These are phyloP conservation scores for Chloranthus sessilifolius DNA, from an alignment of 164 flowering plant genomes.

Conservation along the genomic window DNA sequence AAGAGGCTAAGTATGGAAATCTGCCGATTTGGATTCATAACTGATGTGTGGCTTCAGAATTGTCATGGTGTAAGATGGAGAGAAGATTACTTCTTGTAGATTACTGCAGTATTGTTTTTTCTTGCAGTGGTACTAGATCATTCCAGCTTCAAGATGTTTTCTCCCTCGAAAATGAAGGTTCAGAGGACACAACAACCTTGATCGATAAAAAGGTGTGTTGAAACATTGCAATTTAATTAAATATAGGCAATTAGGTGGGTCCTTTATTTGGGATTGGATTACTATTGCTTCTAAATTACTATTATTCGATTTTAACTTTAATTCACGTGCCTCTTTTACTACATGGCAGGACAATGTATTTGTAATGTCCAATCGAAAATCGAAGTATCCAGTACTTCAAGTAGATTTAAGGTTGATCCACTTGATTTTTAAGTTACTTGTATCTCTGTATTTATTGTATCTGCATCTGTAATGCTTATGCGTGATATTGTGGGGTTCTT, in stretches of 20 bases:
- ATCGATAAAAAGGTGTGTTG: slow-evolving; percentile 76
- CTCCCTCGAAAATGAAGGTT: slow-evolving; percentile 66
- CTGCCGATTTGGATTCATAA: slow-evolving; percentile 3
- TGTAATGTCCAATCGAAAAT: slow-evolving; percentile 95
- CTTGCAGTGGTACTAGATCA: slow-evolving; percentile 67
- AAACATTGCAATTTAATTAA: not conserved
- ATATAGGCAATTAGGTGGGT: not conserved
- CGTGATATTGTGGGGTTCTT: not conserved
- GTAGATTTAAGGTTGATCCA: slow-evolving; percentile 78
- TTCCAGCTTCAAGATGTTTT: slow-evolving; percentile 88
- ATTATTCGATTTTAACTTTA: not conserved
- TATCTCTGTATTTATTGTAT: not conserved
- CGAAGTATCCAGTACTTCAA: slow-evolving; percentile 94
- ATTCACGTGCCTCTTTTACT: slow-evolving; percentile 10
- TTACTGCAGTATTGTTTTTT: slow-evolving; percentile 11
- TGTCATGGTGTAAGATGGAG: too few species aligned
- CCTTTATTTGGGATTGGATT: not conserved
- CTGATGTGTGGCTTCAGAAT: not conserved
- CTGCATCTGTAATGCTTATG: too few species aligned
- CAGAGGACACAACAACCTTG: slow-evolving; percentile 68
- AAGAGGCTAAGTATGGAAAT: slow-evolving; percentile 57
- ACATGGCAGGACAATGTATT: slow-evolving; percentile 78
- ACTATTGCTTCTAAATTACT: not conserved
- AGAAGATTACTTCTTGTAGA: slow-evolving; percentile 5
- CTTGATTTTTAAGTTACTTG: not conserved